Evolutionary conservation across 169 alveolate genomes (phyloP), one percentile per base, ranked within the genome.

Genomic region (Besnoitia besnoiti): DNA sequence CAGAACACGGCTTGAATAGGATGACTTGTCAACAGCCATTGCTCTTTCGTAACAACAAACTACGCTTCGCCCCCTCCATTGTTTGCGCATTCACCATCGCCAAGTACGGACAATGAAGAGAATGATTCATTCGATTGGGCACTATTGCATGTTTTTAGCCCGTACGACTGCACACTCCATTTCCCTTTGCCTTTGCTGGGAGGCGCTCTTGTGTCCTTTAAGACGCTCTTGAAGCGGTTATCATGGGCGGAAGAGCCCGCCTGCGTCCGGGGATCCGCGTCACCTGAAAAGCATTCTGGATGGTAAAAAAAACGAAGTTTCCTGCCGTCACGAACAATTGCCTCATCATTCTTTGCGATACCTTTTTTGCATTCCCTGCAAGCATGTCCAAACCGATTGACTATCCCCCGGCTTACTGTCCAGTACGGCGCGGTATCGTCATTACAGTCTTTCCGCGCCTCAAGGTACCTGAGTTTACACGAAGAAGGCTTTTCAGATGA

Each of bases 251-350:
- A 67, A 16, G 80, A 67, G 10, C 80, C 80, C 19, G 33, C 40
- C 80, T 67, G 80, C 33, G 80, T 67, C 37, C 80, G 80, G 80
- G 80, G 80, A 67, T 67, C 80, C 10, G 80, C 80, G 39, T 67
- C 80, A 0, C 80, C 80, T 30, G 80, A 67, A 33, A 67, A 67
- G 40, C 80, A 67, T 67, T 67, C 80, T 10, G 80, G 7, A 67
- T 67, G 80, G 80, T 67, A 67, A 35, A 67, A 67, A 0, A 67
- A 30, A 30, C 80, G 80, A 30, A 67, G 40, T 33, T 67, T 67
- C 80, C 80, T 67, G 10, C 80, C 80, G 40, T 67, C 80, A n/a
- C 80, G 35, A 19, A 67, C 80, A 0, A 67, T 35, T 30, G 33
- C 80, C 80, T 67, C 80, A 0, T 16, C 19, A 30, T 67, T 67